A percentile compares a stretch with the other conserved stretches of the same genome.
Evolutionary conservation across 129 eudicot genomes (phyloP).

Genomic region (Solidago caesia): DNA sequence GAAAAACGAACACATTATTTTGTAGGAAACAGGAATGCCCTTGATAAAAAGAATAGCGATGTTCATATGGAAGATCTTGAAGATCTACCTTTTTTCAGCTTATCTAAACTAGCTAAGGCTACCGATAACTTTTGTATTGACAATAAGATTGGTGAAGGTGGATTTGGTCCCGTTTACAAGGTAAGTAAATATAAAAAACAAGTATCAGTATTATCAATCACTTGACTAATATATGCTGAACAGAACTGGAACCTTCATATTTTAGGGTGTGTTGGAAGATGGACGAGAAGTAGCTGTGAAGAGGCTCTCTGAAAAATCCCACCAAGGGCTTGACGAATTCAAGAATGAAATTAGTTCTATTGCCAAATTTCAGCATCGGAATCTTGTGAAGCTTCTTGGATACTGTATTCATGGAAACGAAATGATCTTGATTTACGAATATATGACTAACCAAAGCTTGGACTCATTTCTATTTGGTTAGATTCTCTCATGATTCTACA

Average conservation of each 20-base stretch:
- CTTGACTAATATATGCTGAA: too few relatives aligned
- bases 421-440: slow-evolving; percentile 29
- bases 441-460: slow-evolving; percentile 25
- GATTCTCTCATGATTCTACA: neutral
- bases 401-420: slow-evolving; percentile 27
- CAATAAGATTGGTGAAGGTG: too few relatives aligned
- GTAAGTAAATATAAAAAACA: too few relatives aligned
- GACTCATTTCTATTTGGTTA: slow-evolving; percentile 19
- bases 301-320: slow-evolving; percentile 31
- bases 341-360: neutral
- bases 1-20: too few relatives aligned
- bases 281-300: slow-evolving; percentile 33
- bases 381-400: slow-evolving; percentile 24
- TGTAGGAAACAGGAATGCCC: too few relatives aligned
- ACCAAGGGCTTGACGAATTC: neutral
- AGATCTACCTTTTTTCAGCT: too few relatives aligned
- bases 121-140: too few relatives aligned
- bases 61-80: too few relatives aligned
- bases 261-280: slow-evolving; percentile 38
- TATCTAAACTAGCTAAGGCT: too few relatives aligned
- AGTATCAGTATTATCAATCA: too few relatives aligned
- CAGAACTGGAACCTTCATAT: neutral
- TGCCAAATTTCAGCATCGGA: slow-evolving; percentile 17
- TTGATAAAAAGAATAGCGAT: too few relatives aligned
- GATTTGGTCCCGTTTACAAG: too few relatives aligned